Evolutionary conservation across 2,329 filamentous ascomycete species (phyloP), one percentile per base, ranked within the genome.

Genomic region (Diplodia scrobiculata): DNA sequence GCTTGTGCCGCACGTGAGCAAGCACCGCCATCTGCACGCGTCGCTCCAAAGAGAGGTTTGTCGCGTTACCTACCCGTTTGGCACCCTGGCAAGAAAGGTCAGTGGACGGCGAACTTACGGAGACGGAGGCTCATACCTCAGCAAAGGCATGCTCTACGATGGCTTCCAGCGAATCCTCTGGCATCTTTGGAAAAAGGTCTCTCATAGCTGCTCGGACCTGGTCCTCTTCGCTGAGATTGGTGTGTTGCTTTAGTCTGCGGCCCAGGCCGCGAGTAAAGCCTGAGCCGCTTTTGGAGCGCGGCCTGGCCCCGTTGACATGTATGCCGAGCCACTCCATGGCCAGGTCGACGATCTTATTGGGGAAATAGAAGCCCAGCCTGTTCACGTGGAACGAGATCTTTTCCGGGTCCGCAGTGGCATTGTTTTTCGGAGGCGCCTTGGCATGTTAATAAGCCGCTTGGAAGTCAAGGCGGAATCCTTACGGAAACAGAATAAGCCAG

Each of bases 141-240:
- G 84, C 80, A 76, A 87, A 88, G 32, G 86, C 84, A 67, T 84
- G 85, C 68, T 83, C 81, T 69, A 87, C 83, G 66, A 89, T 87
- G 63, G 82, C 79, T 54, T 83, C 79, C 10, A 87, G 72, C 72
- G 87, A 85, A 64, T 80, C 78, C 60, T 84, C 81, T 2, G 86
- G 86, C 29, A 88, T 87, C 67, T 84, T 86, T 3, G 86, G 86
- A 69, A 88, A 88, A 32, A 88, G 77, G 71, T 89, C 86, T 68
- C 80, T 83, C 59, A 89, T 83, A 11, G 85, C 84, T 63, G 83
- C 82, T 67, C 82, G 79, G 59, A 87, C 84, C 71, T 86, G 82
- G n/a, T 83, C 81, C 13, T 63, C 52, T 38, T 54, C 65, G 21
- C 48, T 51, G 34, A 51, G 36, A 19, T 62, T 19, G 11, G 41